These are phyloP conservation scores for Sclerospora graminicola DNA, from an alignment of 352 stramenopile species.

Conservation along the genomic window DNA sequence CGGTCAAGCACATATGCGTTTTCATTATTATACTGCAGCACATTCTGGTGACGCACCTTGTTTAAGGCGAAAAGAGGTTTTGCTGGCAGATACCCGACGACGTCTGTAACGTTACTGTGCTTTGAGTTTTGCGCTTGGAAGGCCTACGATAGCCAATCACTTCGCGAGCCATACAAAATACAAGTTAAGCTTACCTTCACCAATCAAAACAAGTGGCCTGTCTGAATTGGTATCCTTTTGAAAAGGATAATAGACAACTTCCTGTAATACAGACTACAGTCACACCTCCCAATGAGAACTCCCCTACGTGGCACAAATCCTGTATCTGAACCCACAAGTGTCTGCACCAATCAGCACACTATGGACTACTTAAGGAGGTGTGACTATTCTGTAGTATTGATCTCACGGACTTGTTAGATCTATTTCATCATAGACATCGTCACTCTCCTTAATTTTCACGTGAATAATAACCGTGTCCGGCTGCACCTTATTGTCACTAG, in stretches of 20 bases:
- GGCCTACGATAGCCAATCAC: conserved; percentile 77
- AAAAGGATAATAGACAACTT: conserved; percentile 6
- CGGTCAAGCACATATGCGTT: background rate
- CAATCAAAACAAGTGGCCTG: conserved; percentile 23
- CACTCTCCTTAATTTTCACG: conserved; percentile 35
- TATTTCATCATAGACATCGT: conserved; percentile 38
- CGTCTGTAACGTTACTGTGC: conserved; percentile 39
- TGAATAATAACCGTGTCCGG: too few relatives aligned
- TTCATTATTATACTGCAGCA: background rate
- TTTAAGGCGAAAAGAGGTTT: conserved; percentile 85
- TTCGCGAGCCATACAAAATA: conserved; percentile 44
- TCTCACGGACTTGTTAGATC: conserved; percentile 1
- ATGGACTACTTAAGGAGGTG: too few relatives aligned
- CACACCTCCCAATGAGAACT: too few relatives aligned
- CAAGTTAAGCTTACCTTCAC: conserved; percentile 17
- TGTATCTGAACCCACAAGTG: too few relatives aligned
- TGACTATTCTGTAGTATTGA: too few relatives aligned
- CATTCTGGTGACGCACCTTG: conserved; percentile 45
- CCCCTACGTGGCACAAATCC: too few relatives aligned
- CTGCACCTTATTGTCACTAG: conserved; percentile 2
- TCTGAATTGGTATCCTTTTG: conserved; percentile 7
- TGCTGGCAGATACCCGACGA: conserved; percentile 55
- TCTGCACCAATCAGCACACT: too few relatives aligned
- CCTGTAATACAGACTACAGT: too few relatives aligned
- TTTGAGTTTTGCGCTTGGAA: conserved; percentile 15